Evolutionary conservation across 306 rosid species (phyloP), one percentile per base, ranked within the genome.

Genomic region (Oxytropis ochrocephala): DNA sequence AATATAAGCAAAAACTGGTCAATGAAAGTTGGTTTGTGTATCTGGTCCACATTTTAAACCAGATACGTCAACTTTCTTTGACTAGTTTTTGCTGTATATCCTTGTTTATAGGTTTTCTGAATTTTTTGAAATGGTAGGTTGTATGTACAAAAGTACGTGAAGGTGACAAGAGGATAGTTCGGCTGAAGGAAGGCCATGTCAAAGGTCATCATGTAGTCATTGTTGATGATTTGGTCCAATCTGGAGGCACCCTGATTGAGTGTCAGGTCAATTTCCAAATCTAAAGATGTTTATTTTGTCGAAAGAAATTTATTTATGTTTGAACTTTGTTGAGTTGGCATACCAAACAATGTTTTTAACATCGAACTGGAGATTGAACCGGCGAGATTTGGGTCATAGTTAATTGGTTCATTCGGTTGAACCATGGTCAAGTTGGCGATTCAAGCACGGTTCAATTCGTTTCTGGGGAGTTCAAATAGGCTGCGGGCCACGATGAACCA

Each of bases 211-310:
- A 94, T 69, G 97, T 94, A 0, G 99, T 94, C 69, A 89, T 91
- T 77, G 96, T 94, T 64, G 99, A 94, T 75, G 99, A 94, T 88
- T 83, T 94, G 81, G 99, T 94, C 58, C 99, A 94, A 84, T 94
- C 99, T 47, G 97, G 99, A 54, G 87, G 95, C 74, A 94, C 99
- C 76, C 83, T 94, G 73, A 88, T 91, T 32, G 99, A 94, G 79
- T 91, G 99, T 74, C 97, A 87, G 97, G 99, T 91, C 61, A 59
- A 69, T 24, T 21, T 59, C 50, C 72, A 55, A 32, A 73, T 47
- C 46, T n/a, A 48, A 27, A 7, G 1, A 39, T 65, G 46, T 32
- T 64, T 19, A 27, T 43, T 33, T 51, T 71, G 46, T 49, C 17
- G 27, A 33, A 70, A 64, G 41, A 68, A 42, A 21, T 7, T 56